phyloP scores from a whole-genome alignment of 31 red algal genomes.

The Asparagopsis taxiformis region DNA sequence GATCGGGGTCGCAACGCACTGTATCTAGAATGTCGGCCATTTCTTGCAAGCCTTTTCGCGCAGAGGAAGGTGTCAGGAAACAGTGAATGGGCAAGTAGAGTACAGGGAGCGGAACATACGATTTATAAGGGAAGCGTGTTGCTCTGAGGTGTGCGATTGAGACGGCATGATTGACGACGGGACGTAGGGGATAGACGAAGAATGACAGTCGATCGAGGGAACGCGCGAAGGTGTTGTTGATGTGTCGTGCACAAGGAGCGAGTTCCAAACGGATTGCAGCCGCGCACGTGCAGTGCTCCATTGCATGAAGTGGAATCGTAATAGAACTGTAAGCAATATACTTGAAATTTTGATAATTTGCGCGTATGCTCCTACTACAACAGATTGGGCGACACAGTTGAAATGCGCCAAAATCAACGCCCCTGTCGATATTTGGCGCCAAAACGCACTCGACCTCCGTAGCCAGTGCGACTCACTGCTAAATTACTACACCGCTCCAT shows the following conservation, averaged over 20 bases:
- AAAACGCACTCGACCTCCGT: background rate
- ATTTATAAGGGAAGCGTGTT: slow-evolving; percentile 41
- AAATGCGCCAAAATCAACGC: too few species aligned
- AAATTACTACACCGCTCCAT: background rate
- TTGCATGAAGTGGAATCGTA: too few species aligned
- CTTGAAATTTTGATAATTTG: too few species aligned
- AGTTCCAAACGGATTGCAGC: too few species aligned
- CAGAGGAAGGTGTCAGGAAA: too few species aligned
- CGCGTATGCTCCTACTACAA: too few species aligned
- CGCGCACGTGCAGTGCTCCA: too few species aligned
- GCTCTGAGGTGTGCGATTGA: slow-evolving; percentile 7
- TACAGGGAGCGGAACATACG: slow-evolving; percentile 30
- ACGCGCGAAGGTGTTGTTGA: background rate
- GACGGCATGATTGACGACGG: background rate
- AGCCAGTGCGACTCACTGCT: background rate
- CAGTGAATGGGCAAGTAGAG: too few species aligned
- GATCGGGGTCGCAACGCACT: slow-evolving; percentile 4
- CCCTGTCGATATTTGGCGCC: too few species aligned
- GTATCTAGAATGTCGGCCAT: slow-evolving; percentile 26
- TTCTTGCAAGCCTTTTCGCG: slow-evolving; percentile 21
- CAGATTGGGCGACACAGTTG: too few species aligned
- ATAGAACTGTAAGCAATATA: too few species aligned
- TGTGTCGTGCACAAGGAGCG: too few species aligned
- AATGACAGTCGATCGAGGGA: background rate
- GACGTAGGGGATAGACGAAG: background rate